Conservation (phyloP, 2,329 filamentous ascomycete genomes). For the Aureobasidium melanogenum region DNA sequence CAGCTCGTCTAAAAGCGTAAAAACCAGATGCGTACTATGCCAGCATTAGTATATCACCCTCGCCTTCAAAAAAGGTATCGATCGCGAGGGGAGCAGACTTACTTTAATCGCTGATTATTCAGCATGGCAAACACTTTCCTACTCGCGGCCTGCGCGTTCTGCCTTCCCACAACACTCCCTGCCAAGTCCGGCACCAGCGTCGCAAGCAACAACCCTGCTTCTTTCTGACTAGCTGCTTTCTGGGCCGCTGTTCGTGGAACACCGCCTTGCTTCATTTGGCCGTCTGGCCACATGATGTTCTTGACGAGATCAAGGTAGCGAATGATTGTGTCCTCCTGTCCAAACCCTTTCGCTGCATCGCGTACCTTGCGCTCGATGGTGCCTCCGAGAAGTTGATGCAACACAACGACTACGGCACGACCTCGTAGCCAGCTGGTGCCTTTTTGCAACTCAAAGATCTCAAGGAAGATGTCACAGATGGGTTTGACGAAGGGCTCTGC, state of each 20-base stretch:
- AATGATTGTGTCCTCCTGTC: slow-evolving; percentile 70
- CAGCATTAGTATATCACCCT: slow-evolving; percentile 18
- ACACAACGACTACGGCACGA: slow-evolving; percentile 86
- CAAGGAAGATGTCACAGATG: slow-evolving; percentile 94
- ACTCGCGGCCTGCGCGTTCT: slow-evolving; percentile 85
- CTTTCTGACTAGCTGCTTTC: slow-evolving; percentile 70
- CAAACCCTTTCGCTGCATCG: slow-evolving; percentile 64
- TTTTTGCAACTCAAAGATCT: slow-evolving; percentile 87
- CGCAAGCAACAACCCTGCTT: slow-evolving; percentile 81
- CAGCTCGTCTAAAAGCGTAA: slow-evolving; percentile 41
- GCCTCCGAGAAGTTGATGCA: slow-evolving; percentile 90
- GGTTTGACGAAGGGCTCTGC: slow-evolving; percentile 95
- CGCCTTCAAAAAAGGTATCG: background rate
- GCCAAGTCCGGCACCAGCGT: slow-evolving; percentile 86
- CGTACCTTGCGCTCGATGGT: slow-evolving; percentile 94
- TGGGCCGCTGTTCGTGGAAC: slow-evolving; percentile 58
- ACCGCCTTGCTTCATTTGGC: slow-evolving; percentile 41
- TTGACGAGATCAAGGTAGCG: slow-evolving; percentile 66
- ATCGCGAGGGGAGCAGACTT: slow-evolving; percentile 32
- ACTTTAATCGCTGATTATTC: slow-evolving; percentile 88
- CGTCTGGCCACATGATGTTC: slow-evolving; percentile 75
- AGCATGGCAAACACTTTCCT: slow-evolving; percentile 81
- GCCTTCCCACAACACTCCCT: slow-evolving; percentile 82
- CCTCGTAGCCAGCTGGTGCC: slow-evolving; percentile 97
- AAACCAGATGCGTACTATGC: slow-evolving; percentile 40